Percentiles rank a stretch among this genome's conserved stretches.
Evolutionary conservation across 129 eudicot genomes (phyloP).

Genomic region (Helianthus tuberosus): DNA sequence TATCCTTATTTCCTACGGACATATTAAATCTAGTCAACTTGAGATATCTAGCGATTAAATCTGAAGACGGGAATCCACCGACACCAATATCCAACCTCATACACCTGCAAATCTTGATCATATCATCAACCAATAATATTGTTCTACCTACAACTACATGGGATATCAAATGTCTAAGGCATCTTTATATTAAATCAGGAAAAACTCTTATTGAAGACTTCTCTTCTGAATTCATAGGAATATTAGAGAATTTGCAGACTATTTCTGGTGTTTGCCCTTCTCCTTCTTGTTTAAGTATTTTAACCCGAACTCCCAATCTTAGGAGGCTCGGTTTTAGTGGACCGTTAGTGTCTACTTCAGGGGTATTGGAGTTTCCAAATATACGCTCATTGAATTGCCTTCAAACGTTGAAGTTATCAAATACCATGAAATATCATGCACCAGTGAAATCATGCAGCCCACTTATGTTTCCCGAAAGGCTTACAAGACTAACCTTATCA

Average conservation of each 20-base stretch:
- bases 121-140: constrained; percentile 13
- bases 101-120: constrained; percentile 31
- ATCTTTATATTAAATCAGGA: constrained; percentile 22
- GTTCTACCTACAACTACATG: constrained; percentile 23
- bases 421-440: constrained; percentile 26
- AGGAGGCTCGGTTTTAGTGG: constrained; percentile 32
- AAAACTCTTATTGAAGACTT: constrained; percentile 15
- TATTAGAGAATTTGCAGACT: constrained; percentile 30
- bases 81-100: constrained; percentile 31
- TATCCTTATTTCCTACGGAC: constrained; percentile 25
- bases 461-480: constrained; percentile 33
- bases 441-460: constrained; percentile 26
- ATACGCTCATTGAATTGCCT: constrained; percentile 20
- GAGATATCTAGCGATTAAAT: constrained; percentile 41
- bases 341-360: constrained; percentile 20
- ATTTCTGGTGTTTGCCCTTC: constrained; percentile 29
- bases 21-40: constrained; percentile 28
- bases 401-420: constrained; percentile 27
- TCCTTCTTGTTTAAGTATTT: constrained; percentile 4
- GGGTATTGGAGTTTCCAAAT: constrained; percentile 27
- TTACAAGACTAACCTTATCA: constrained; percentile 26
- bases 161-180: constrained; percentile 32
- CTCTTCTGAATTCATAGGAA: background rate
- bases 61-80: constrained; percentile 22
- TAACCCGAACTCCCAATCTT: constrained; percentile 27